Percentiles rank a stretch among this genome's conserved stretches.
These are phyloP conservation scores for Hemileia vastatrix DNA, from an alignment of 1,284 basidiomycete species.

Conservation along the genomic window DNA sequence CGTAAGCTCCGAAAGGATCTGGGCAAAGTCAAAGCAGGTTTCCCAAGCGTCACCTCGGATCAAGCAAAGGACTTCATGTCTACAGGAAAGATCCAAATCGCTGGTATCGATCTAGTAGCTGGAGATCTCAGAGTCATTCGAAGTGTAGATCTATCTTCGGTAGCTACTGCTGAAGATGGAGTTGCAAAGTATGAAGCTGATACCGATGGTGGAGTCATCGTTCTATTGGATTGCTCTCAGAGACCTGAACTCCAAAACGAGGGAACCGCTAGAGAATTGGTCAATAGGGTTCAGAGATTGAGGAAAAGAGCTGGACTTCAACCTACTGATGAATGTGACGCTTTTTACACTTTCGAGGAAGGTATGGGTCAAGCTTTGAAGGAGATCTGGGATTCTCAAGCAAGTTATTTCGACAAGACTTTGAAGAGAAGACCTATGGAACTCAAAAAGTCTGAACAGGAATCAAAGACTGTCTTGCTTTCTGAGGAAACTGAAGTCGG, in stretches of 20 bases:
- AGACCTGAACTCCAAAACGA: slow-evolving; percentile 37
- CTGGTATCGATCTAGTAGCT: slow-evolving; percentile 37
- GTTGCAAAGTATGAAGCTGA: slow-evolving; percentile 29
- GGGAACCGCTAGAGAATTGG: slow-evolving; percentile 39
- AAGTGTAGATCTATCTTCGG: slow-evolving; percentile 30
- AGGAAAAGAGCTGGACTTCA: slow-evolving; percentile 42
- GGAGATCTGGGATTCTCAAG: slow-evolving; percentile 35
- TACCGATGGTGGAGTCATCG: slow-evolving; percentile 38
- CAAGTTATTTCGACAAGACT: too few relatives aligned
- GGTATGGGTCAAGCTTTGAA: too few relatives aligned
- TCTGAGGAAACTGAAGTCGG: slow-evolving; percentile 41
- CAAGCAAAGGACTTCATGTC: slow-evolving; percentile 38
- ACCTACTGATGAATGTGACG: slow-evolving; percentile 40
- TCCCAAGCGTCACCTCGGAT: slow-evolving; percentile 36
- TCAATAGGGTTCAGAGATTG: slow-evolving; percentile 42
- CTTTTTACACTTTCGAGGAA: slow-evolving; percentile 39
- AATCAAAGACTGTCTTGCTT: slow-evolving; percentile 26
- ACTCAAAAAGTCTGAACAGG: background rate
- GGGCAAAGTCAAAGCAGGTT: slow-evolving; percentile 40
- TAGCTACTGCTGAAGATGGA: too few relatives aligned
- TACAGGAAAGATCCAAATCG: slow-evolving; percentile 37
- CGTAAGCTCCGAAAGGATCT: slow-evolving; percentile 43
- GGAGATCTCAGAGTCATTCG: slow-evolving; percentile 39
- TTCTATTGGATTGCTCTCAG: slow-evolving; percentile 36
- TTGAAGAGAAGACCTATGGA: slow-evolving; percentile 33